Percentiles rank a stretch among this genome's conserved stretches.
phyloP scores from a whole-genome alignment of 768 basidiomycete genomes.

The Coprinopsis strossmayeri region DNA sequence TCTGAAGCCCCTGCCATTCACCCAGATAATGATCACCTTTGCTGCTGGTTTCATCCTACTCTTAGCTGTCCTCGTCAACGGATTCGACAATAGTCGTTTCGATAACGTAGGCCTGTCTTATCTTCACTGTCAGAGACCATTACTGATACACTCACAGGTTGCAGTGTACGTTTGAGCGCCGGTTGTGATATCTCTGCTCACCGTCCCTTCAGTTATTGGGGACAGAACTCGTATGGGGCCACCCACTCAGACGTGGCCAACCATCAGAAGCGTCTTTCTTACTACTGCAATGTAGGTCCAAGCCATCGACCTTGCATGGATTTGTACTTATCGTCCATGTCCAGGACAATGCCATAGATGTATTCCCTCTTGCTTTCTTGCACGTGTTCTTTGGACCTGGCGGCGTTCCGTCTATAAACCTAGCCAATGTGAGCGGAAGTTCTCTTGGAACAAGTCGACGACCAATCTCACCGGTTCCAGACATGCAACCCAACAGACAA shows the following conservation, averaged over 20 bases:
- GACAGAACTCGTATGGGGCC: conserved; percentile 71
- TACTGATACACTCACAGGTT: conserved; percentile 28
- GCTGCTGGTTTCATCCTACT: conserved; percentile 3
- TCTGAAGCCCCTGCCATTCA: neutral
- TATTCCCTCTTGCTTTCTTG: conserved; percentile 65
- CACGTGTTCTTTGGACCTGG: conserved; percentile 60
- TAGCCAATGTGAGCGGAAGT: conserved; percentile 49
- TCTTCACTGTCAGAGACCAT: neutral
- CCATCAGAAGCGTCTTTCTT: conserved; percentile 55
- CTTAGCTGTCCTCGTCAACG: conserved; percentile 17
- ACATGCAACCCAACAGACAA: conserved; percentile 57
- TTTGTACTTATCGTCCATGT: conserved; percentile 4
- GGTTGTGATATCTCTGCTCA: neutral
- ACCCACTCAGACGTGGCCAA: conserved; percentile 41
- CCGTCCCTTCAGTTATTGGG: conserved; percentile 50
- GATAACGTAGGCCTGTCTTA: conserved; percentile 52
- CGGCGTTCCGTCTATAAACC: conserved; percentile 55
- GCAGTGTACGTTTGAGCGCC: conserved; percentile 39
- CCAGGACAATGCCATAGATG: conserved; percentile 62
- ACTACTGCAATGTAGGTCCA: conserved; percentile 51
- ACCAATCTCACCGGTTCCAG: conserved; percentile 22
- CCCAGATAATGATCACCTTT: neutral
- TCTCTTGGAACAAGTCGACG: neutral
- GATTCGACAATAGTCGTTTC: conserved; percentile 51
- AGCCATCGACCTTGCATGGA: conserved; percentile 4